Conservation (phyloP, 2,329 filamentous ascomycete genomes). For the Aspergillus cejpii region DNA sequence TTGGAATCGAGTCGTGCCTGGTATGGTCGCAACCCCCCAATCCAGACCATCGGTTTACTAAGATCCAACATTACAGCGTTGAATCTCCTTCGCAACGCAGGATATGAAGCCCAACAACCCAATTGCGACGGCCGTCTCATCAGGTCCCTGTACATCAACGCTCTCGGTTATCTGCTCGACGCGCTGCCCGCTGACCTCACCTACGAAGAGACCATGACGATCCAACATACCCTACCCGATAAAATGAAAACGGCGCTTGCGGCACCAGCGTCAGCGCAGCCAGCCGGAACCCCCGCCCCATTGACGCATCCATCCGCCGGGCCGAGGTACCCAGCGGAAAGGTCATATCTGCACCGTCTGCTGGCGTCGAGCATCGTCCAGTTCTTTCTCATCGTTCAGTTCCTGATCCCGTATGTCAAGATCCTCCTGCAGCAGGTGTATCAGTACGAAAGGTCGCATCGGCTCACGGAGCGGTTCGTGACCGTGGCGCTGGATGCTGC, state of each 20-base stretch:
- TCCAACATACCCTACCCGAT: constrained; percentile 26
- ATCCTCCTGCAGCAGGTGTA: constrained; percentile 50
- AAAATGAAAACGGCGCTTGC: constrained; percentile 15
- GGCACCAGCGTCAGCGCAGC: background rate
- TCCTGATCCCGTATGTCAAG: constrained; percentile 57
- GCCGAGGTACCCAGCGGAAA: background rate
- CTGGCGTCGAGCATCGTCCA: constrained; percentile 53
- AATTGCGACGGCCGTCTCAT: constrained; percentile 28
- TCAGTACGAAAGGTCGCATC: constrained; percentile 59
- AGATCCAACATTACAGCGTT: too few species aligned
- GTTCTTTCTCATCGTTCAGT: constrained; percentile 53
- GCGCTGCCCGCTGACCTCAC: constrained; percentile 30
- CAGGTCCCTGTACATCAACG: constrained; percentile 33
- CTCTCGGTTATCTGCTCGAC: constrained; percentile 35
- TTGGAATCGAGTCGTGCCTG: constrained; percentile 33
- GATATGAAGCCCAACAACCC: constrained; percentile 30
- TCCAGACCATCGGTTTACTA: too few species aligned
- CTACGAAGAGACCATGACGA: constrained; percentile 24
- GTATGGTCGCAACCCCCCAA: constrained; percentile 15
- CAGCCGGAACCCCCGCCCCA: background rate
- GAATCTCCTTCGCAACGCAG: constrained; percentile 32
- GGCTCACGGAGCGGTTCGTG: constrained; percentile 55
- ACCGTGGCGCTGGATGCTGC: constrained; percentile 48
- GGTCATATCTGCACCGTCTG: constrained; percentile 53
- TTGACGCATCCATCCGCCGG: background rate